Evolutionary conservation across 495 filamentous ascomycete species (phyloP).

Genomic region (Podospora didyma): DNA sequence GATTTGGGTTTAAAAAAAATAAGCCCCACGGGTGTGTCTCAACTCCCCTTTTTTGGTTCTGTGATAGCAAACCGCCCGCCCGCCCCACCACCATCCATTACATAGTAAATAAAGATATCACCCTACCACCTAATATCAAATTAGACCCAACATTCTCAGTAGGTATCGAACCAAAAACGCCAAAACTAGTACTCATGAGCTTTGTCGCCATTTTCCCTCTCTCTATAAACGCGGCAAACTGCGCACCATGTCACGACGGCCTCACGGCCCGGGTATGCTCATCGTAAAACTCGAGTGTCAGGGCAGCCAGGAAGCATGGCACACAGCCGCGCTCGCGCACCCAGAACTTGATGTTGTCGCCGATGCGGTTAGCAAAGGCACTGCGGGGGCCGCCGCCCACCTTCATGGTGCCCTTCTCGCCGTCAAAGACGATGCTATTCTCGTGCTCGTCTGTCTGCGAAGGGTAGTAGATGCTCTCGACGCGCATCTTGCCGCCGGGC

Average conservation of each 20-base stretch:
- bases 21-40: too few species aligned
- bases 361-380: slow-evolving; percentile 78
- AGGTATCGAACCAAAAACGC: too few species aligned
- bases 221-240: not conserved
- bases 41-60: too few species aligned
- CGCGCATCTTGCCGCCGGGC: slow-evolving; percentile 84
- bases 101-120: too few species aligned
- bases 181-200: too few species aligned
- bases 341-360: slow-evolving; percentile 85
- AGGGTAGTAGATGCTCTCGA: slow-evolving; percentile 75
- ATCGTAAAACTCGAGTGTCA: slow-evolving; percentile 89
- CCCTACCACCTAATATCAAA: too few species aligned
- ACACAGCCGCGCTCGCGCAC: slow-evolving; percentile 86
- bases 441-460: slow-evolving; percentile 65
- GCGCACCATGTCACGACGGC: not conserved
- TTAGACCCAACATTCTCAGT: too few species aligned
- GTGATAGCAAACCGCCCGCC: too few species aligned
- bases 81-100: too few species aligned
- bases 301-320: slow-evolving; percentile 83
- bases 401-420: slow-evolving; percentile 96
- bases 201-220: too few species aligned
- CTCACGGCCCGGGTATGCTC: slow-evolving; percentile 47
- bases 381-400: slow-evolving; percentile 85
- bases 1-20: too few species aligned
- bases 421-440: slow-evolving; percentile 94